Base-by-base conservation (phyloP, 2,329 filamentous ascomycete genomes). In the Ophiostoma quercus region DNA sequence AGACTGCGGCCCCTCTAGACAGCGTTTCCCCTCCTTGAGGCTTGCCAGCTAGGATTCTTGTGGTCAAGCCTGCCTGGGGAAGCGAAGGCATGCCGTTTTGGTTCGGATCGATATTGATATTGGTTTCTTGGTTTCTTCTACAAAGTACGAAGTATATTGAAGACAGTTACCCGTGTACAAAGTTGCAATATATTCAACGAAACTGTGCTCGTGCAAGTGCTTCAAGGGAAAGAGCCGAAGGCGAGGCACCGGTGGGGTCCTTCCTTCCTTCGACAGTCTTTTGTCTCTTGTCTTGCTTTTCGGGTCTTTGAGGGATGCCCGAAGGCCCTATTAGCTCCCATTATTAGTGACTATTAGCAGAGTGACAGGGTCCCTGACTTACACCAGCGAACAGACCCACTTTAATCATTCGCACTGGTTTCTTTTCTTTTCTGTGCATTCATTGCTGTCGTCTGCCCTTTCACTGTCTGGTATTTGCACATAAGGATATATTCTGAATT, bases 31-130 rank as follows among this genome's bases (percentile, higher is more conserved):
- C 32, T 32, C 60, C 19, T 39, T 37, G 60, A 11, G 60, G 29
- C 60, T 63, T 62, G 57, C 57, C 57, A 63, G 60, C 60, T 63
- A 63, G 60, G 16, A 22, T n/a, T 63, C 29, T 63, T 37, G 9
- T 37, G 29, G 60, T 37, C 60, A 63, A 63, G 60, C 32, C 32
- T 37, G 60, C 60, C 25, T 34, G 57, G 57, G 22, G 25, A 34
- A 62, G 57, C 51, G 11, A 19, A 12, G 22, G 25, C 22, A 32
- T 60, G 54, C 54, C 54, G 1, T 6, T 60, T 29, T 32, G 3
- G 11, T 60, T 9, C 6, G 34, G 54, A 22, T 54, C n/a, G 37
- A 8, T 39, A 11, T 39, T 54, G 19, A 22, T 54, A 54, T 54
- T 54, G 47, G n/a, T 8, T 54, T 54, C 25, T 29, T n/a, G n/a